Percentiles rank a stretch among this genome's conserved stretches.
These are phyloP conservation scores for Geranium incanum DNA, from an alignment of 441 rosid species.

Conservation along the genomic window DNA sequence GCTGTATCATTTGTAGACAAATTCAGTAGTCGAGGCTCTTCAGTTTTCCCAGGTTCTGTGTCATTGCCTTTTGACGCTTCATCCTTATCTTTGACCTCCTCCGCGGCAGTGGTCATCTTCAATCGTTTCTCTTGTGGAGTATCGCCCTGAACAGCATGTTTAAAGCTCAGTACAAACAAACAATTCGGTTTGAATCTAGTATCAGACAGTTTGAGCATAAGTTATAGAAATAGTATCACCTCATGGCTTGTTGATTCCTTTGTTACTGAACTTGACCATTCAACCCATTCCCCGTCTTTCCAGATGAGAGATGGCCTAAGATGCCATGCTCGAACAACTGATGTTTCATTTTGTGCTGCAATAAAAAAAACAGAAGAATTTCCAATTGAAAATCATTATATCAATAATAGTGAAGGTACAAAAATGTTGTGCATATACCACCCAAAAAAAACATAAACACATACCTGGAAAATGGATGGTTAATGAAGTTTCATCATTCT, in stretches of 20 bases:
- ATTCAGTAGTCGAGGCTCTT: constrained; percentile 43
- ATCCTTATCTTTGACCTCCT: constrained; percentile 48
- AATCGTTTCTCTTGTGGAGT: constrained; percentile 74
- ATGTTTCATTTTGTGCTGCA: constrained; percentile 66
- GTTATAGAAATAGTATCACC: constrained; percentile 32
- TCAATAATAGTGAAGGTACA: neutral
- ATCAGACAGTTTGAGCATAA: constrained; percentile 1
- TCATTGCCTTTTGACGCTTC: constrained; percentile 31
- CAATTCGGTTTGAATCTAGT: constrained; percentile 12
- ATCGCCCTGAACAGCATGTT: constrained; percentile 62
- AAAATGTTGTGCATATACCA: neutral
- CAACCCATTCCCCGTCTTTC: constrained; percentile 87
- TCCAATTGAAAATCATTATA: neutral
- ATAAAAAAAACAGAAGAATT: constrained; percentile 17
- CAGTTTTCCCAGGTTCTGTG: constrained; percentile 37
- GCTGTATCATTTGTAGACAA: constrained; percentile 47
- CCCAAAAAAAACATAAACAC: neutral
- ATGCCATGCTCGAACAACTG: constrained; percentile 59
- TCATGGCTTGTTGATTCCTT: constrained; percentile 34
- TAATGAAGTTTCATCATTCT: constrained; percentile 59
- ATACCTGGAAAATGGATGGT: constrained; percentile 80
- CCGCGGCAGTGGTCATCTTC: constrained; percentile 40
- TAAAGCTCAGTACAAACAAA: constrained; percentile 20
- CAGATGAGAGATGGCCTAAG: constrained; percentile 82
- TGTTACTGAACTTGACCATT: constrained; percentile 49